Percentiles rank a stretch among this genome's conserved stretches.
Conservation (phyloP, 1,139 yeast genomes). For the Saccharomyces hybrid region DNA sequence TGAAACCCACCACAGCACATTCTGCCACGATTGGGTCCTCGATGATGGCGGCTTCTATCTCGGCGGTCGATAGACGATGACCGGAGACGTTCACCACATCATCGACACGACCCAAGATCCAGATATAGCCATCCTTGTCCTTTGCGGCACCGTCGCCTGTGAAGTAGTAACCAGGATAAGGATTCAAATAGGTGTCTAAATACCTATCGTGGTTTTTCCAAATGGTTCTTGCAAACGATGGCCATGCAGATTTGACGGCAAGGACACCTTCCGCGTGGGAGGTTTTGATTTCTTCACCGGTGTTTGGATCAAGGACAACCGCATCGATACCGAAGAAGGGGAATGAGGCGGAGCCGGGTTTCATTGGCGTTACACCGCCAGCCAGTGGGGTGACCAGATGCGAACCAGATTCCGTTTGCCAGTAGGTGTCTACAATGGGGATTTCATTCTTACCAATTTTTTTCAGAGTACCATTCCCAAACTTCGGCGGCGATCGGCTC, state of each 20-base stretch:
- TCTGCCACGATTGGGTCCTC: conserved; percentile 67
- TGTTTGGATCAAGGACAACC: conserved; percentile 60
- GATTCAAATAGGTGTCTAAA: conserved; percentile 63
- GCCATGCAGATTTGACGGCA: conserved; percentile 67
- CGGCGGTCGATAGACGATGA: conserved; percentile 74
- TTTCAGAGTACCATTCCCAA: conserved; percentile 86
- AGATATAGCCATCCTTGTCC: conserved; percentile 66
- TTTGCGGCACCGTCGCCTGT: conserved; percentile 82
- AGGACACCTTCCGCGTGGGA: conserved; percentile 68
- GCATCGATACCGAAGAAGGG: conserved; percentile 73
- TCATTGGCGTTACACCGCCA: conserved; percentile 55
- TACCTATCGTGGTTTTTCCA: conserved; percentile 62
- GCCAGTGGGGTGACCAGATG: conserved; percentile 68
- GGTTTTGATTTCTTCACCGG: conserved; percentile 57
- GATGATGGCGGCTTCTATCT: conserved; percentile 70
- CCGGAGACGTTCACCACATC: conserved; percentile 80
- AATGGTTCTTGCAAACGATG: conserved; percentile 70
- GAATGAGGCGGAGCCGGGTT: conserved; percentile 72
- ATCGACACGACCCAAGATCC: conserved; percentile 78
- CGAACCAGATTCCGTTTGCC: conserved; percentile 81
- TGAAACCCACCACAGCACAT: conserved; percentile 73
- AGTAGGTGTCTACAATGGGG: conserved; percentile 71
- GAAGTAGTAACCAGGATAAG: conserved; percentile 63
- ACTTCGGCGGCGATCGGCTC: conserved; percentile 91
- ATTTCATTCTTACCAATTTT: conserved; percentile 69